Base-by-base conservation (phyloP, 1,139 yeast genomes). In the Debaryomycetaceae sp. region DNA sequence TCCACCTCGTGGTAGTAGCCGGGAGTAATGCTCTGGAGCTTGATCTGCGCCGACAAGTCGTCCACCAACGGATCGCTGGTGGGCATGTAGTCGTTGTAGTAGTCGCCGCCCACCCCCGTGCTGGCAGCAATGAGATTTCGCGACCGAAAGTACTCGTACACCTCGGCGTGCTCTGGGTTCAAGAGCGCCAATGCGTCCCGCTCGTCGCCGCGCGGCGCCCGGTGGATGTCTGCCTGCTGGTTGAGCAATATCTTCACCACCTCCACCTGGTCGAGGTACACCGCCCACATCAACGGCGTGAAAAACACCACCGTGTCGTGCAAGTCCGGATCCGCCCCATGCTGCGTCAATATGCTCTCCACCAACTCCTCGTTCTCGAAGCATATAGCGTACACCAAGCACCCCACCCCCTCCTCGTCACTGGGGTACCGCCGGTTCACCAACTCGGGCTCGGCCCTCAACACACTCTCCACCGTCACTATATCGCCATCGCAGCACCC, bases 401-500 rank as follows among this genome's bases (percentile, higher is more conserved):
- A 76, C 0, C 78, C 67, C 4, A 73, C 63, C 0, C 86, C 86
- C 31, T 60, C 57, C 5, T 60, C 59, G 37, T 72, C 75, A 6
- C 54, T 49, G 3, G 76, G 76, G 45, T 57, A 66, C 23, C 57
- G 47, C 27, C 49, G 39, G 40, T 72, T 62, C n/a, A 72, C 56
- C 9, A 65, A 47, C 5, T 63, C 63, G 1, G 70, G 65, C 40
- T 66, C 57, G 3, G 60, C 54, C 20, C 69, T 49, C 2, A 70
- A 48, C 2, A 72, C 52, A 20, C 67, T 65, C 46, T 77, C 76
- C 30, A 76, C 52, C 0, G 78, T 60, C 2, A 66, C 72, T 33
- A 68, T 49, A 50, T 81, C 85, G 7, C 82, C 83, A 37, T 79
- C 76, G 33, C 80, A 69, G 27, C 81, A 72, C 0, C 83, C 78